phyloP scores from a whole-genome alignment of 2,329 filamentous ascomycete genomes.

The Claviceps pusilla region DNA sequence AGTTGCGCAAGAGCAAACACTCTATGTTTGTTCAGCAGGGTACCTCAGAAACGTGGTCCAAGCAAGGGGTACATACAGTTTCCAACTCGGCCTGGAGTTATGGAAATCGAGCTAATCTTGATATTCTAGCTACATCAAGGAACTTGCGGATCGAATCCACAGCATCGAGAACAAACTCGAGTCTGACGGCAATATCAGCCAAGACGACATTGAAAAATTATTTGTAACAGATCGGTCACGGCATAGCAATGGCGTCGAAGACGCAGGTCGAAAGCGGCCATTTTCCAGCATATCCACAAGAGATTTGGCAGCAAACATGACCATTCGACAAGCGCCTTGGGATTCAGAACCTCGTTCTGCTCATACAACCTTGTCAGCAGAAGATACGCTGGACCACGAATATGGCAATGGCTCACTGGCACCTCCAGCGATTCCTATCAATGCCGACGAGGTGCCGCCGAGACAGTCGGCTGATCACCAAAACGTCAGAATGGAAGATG shows the following conservation, averaged over 20 bases:
- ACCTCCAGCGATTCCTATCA: slow-evolving; percentile 28
- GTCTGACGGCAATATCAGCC: slow-evolving; percentile 28
- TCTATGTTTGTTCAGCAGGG: slow-evolving; percentile 70
- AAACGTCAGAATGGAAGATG: slow-evolving; percentile 19
- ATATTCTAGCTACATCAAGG: slow-evolving; percentile 62
- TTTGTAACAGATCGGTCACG: slow-evolving; percentile 21
- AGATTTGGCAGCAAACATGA: slow-evolving; percentile 24
- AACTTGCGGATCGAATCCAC: slow-evolving; percentile 71
- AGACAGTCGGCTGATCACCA: slow-evolving; percentile 20
- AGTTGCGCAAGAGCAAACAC: slow-evolving; percentile 66
- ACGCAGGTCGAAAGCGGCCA: slow-evolving; percentile 28
- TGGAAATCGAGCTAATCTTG: slow-evolving; percentile 3
- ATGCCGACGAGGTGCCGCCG: slow-evolving; percentile 21
- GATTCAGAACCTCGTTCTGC: slow-evolving; percentile 31
- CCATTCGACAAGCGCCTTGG: slow-evolving; percentile 31
- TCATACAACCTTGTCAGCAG: slow-evolving; percentile 24
- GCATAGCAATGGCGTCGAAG: slow-evolving; percentile 14
- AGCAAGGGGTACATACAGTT: slow-evolving; percentile 55
- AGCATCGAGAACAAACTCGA: slow-evolving; percentile 67
- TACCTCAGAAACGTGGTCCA: slow-evolving; percentile 76
- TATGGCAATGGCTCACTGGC: slow-evolving; percentile 30
- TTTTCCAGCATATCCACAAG: slow-evolving; percentile 32
- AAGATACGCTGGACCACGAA: slow-evolving; percentile 15
- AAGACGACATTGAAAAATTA: slow-evolving; percentile 31
- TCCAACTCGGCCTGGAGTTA: background rate